A percentile compares a stretch with the other conserved stretches of the same genome.
These are phyloP conservation scores for Globisporangium spinosum DNA, from an alignment of 352 stramenopile genomes.

Conservation along the genomic window DNA sequence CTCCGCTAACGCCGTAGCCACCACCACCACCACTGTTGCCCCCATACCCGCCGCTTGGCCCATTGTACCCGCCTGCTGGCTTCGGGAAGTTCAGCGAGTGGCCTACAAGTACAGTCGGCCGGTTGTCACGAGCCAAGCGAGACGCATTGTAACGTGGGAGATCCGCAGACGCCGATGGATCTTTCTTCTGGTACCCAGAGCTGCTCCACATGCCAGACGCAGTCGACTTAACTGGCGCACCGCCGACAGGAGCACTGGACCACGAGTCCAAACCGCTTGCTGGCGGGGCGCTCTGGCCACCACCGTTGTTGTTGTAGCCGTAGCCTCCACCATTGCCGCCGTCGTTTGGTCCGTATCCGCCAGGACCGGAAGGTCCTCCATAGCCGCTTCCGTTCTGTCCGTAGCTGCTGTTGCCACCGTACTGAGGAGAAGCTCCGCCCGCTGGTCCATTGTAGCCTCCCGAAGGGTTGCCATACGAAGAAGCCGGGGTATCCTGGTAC, in stretches of 20 bases:
- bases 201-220: conserved; percentile 74
- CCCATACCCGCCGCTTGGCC: conserved; percentile 43
- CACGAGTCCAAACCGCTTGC: conserved; percentile 53
- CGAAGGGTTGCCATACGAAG: conserved; percentile 22
- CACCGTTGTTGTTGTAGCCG: conserved; percentile 25
- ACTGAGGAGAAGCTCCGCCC: conserved; percentile 12
- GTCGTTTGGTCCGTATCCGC: conserved; percentile 21
- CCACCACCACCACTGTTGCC: conserved; percentile 31
- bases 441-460: conserved; percentile 21
- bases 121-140: conserved; percentile 62
- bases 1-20: conserved; percentile 22
- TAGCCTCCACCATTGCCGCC: conserved; percentile 19
- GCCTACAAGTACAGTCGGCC: conserved; percentile 78
- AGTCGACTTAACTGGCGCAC: conserved; percentile 34
- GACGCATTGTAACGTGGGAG: conserved; percentile 49
- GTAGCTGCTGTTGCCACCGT: conserved; percentile 15
- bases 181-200: conserved; percentile 77
- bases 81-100: conserved; percentile 76
- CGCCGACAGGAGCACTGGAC: conserved; percentile 29
- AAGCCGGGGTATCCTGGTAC: conserved; percentile 52
- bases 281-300: conserved; percentile 11
- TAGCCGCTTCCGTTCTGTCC: conserved; percentile 18
- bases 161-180: conserved; percentile 25
- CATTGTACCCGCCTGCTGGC: conserved; percentile 33
- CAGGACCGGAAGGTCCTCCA: conserved; percentile 7